phyloP scores from a whole-genome alignment of 345 rosid genomes.

The Zanthoxylum bungeanum region DNA sequence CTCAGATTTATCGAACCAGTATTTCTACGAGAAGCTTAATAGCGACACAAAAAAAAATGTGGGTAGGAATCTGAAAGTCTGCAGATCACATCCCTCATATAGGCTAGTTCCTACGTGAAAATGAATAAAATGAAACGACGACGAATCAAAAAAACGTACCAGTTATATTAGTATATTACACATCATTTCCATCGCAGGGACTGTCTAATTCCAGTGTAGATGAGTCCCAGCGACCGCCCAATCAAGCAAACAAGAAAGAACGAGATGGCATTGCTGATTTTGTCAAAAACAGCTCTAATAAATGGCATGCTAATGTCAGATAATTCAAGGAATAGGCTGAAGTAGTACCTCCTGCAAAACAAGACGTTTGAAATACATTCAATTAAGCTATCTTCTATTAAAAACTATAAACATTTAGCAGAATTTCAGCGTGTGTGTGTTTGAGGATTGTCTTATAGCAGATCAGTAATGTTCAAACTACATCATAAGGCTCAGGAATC shows the following conservation, averaged over 20 bases:
- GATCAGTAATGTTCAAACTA: background rate
- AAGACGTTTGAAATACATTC: constrained; percentile 2
- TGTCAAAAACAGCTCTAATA: constrained; percentile 55
- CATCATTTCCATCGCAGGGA: constrained; percentile 83
- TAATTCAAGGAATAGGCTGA: constrained; percentile 79
- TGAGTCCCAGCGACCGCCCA: constrained; percentile 84
- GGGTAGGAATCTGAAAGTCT: constrained; percentile 4
- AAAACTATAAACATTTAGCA: background rate
- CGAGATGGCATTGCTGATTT: constrained; percentile 74
- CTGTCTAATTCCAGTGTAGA: constrained; percentile 91
- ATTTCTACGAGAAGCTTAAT: constrained; percentile 1
- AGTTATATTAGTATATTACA: constrained; percentile 10
- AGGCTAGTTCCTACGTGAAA: constrained; percentile 9
- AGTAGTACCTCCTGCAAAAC: constrained; percentile 76
- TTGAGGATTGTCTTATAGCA: background rate
- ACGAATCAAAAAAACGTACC: constrained; percentile 9
- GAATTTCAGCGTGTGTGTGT: no score
- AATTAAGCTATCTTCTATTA: background rate
- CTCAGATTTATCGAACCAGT: constrained; percentile 7
- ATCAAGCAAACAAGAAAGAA: constrained; percentile 84
- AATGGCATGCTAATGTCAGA: constrained; percentile 80
- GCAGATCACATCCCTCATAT: constrained; percentile 1
- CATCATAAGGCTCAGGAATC: background rate
- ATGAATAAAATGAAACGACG: background rate
- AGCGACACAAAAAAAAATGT: background rate